Conservation (phyloP, 768 basidiomycete genomes). For the Baorangia bicolor region DNA sequence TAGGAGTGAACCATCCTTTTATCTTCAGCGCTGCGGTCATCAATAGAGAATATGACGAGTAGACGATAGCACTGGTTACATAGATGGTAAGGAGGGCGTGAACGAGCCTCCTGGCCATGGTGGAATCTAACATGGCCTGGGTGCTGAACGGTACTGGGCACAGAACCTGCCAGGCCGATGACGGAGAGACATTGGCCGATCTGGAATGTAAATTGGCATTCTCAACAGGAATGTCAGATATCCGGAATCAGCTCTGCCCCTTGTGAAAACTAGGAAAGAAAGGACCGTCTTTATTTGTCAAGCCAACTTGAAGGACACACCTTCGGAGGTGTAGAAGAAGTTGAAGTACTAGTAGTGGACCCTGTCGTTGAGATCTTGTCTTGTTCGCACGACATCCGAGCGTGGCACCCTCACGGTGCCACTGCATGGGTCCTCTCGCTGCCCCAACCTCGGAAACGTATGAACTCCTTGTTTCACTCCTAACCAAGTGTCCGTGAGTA, state of each 20-base stretch:
- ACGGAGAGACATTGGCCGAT: neutral
- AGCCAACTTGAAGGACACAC: neutral
- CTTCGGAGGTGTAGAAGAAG: neutral
- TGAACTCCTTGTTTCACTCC: conserved; percentile 24
- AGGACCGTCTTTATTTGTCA: too few relatives aligned
- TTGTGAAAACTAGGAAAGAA: neutral
- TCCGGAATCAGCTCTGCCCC: neutral
- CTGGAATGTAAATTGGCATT: conserved; percentile 17
- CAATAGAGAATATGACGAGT: conserved; percentile 30
- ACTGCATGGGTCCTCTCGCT: neutral
- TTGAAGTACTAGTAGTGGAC: too few relatives aligned
- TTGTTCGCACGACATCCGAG: neutral
- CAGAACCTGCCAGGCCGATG: neutral
- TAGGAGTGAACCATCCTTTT: conserved; percentile 4
- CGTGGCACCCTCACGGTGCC: neutral
- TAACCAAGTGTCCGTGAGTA: conserved; percentile 30
- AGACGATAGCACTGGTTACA: conserved; percentile 28
- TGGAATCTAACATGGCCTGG: conserved; percentile 3
- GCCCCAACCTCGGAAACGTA: conserved; percentile 10
- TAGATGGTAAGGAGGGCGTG: conserved; percentile 23
- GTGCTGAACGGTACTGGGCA: neutral
- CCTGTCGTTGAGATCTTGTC: neutral
- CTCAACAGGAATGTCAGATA: neutral
- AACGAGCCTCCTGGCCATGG: conserved; percentile 13
- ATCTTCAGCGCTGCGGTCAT: conserved; percentile 8